phyloP scores from a whole-genome alignment of 768 basidiomycete species.

The Panaeolus papilionaceus region DNA sequence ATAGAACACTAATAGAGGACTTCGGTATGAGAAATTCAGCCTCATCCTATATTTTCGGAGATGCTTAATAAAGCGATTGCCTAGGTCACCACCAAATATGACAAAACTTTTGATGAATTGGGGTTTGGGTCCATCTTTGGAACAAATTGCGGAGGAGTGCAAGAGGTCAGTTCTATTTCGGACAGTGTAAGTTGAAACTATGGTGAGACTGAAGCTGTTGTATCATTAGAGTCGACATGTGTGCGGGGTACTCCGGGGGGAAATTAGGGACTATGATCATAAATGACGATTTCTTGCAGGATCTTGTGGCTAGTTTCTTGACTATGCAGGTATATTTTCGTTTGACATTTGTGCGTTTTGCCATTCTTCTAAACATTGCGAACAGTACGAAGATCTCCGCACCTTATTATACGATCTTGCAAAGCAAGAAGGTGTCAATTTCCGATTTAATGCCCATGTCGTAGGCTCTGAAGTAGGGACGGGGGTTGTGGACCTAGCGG shows the following conservation, averaged over 20 bases:
- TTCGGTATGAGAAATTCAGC: constrained; percentile 13
- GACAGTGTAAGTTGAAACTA: neutral
- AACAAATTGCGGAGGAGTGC: constrained; percentile 42
- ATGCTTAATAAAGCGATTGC: constrained; percentile 1
- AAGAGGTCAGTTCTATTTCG: constrained; percentile 30
- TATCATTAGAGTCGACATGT: constrained; percentile 17
- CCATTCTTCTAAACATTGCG: neutral
- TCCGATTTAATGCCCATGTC: constrained; percentile 49
- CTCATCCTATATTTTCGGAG: constrained; percentile 8
- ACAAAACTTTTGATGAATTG: constrained; percentile 60
- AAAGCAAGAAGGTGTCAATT: constrained; percentile 50
- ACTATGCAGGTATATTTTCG: constrained; percentile 42
- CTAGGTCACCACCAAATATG: constrained; percentile 59
- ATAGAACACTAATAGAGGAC: neutral
- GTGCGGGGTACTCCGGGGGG: constrained; percentile 49
- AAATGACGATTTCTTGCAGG: constrained; percentile 35
- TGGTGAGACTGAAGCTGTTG: neutral
- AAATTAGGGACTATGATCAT: constrained; percentile 51
- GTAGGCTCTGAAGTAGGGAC: constrained; percentile 34
- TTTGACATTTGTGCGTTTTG: constrained; percentile 11
- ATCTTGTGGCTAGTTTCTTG: constrained; percentile 46
- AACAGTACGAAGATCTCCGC: constrained; percentile 60
- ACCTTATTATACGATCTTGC: constrained; percentile 54
- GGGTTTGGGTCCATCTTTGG: constrained; percentile 54
- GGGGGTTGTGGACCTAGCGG: constrained; percentile 44